phyloP scores from a whole-genome alignment of 805 yeast genomes.

The Sugiyamaella valdiviana region DNA sequence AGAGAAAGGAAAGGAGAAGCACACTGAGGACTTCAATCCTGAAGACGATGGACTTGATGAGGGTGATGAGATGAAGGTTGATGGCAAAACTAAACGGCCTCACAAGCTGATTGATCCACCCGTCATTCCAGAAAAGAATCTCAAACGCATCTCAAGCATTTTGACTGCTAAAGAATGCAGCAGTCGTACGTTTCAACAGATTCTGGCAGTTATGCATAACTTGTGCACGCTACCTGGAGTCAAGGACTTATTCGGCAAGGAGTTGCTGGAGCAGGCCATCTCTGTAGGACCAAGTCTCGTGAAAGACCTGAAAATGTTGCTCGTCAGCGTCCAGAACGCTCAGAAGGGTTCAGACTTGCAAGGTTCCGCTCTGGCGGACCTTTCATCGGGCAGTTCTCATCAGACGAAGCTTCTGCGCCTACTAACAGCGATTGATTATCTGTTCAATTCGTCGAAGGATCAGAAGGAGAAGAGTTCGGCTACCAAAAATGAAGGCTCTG shows the following conservation, averaged over 20 bases:
- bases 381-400: conserved; percentile 74
- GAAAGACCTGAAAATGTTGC: conserved; percentile 47
- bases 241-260: conserved; percentile 57
- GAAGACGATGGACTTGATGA: conserved; percentile 3
- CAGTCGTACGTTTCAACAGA: conserved; percentile 76
- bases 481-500: conserved; percentile 19
- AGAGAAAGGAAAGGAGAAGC: background rate
- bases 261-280: conserved; percentile 60
- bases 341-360: conserved; percentile 42
- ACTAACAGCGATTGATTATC: conserved; percentile 79
- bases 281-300: conserved; percentile 50
- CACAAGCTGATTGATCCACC: conserved; percentile 39
- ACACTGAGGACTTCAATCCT: background rate
- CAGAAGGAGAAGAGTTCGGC: conserved; percentile 19
- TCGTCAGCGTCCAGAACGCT: conserved; percentile 38
- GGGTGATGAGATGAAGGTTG: background rate
- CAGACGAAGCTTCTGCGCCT: conserved; percentile 85
- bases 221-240: conserved; percentile 57
- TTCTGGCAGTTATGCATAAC: conserved; percentile 74
- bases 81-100: conserved; percentile 5
- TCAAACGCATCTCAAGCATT: conserved; percentile 58
- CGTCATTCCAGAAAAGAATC: conserved; percentile 52
- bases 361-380: conserved; percentile 52
- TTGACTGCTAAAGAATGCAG: conserved; percentile 79
- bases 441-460: conserved; percentile 46